phyloP scores from a whole-genome alignment of 768 basidiomycete genomes.

The Lactarius sp. region DNA sequence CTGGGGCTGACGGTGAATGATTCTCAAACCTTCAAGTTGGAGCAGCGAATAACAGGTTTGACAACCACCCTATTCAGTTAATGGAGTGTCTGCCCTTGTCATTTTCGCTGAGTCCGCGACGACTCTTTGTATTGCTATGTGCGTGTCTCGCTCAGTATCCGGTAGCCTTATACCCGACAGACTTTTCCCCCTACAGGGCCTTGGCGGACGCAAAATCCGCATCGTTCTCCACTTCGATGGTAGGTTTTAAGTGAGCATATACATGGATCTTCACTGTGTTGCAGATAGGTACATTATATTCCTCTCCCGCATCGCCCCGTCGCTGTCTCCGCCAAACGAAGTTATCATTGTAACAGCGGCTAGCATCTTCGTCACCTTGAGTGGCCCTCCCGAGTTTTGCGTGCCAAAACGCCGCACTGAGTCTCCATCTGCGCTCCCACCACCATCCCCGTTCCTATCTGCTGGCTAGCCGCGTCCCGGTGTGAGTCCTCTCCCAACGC shows the following conservation, averaged over 20 bases:
- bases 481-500: constrained; percentile 25
- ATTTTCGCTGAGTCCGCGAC: no score
- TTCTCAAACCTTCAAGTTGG: no score
- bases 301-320: no score
- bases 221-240: no score
- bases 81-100: not conserved
- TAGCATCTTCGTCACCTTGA: no score
- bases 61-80: not conserved
- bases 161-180: not conserved
- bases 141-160: constrained; percentile 25
- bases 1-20: not conserved
- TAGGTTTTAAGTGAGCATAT: no score
- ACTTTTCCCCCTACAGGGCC: not conserved
- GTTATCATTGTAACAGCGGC: constrained; percentile 30
- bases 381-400: no score
- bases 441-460: constrained; percentile 26
- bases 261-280: no score
- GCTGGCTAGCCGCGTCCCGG: constrained; percentile 7
- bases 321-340: no score
- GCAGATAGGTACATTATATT: no score
- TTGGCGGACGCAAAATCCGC: constrained; percentile 33
- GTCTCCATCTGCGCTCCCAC: constrained; percentile 29
- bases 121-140: no score
- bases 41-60: no score
- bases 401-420: constrained; percentile 28